Evolutionary conservation across 1,284 basidiomycete genomes (phyloP).

Genomic region (Lentinula novae-zelandiae): DNA sequence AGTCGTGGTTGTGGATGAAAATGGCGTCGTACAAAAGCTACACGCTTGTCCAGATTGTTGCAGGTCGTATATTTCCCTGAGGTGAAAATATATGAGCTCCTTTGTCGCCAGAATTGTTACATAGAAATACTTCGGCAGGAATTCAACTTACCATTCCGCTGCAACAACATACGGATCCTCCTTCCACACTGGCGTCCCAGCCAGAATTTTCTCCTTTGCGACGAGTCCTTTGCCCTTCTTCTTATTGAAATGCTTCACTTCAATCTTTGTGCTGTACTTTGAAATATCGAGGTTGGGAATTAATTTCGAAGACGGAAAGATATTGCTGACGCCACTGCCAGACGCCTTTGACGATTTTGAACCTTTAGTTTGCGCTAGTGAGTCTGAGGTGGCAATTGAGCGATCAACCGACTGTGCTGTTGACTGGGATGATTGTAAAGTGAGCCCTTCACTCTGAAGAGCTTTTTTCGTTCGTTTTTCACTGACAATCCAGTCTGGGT

Average conservation of each 20-base stretch:
- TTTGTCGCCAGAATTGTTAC: background rate
- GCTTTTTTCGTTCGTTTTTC: constrained; percentile 78
- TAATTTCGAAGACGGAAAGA: constrained; percentile 62
- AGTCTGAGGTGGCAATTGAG: background rate
- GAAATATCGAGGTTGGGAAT: constrained; percentile 62
- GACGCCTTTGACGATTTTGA: background rate
- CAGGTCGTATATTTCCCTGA: constrained; percentile 70
- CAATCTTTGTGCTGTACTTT: constrained; percentile 62
- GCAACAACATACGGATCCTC: constrained; percentile 75
- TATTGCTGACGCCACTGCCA: background rate
- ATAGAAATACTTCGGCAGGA: background rate
- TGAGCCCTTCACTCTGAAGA: constrained; percentile 55
- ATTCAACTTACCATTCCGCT: constrained; percentile 58
- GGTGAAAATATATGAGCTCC: background rate
- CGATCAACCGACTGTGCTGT: constrained; percentile 6
- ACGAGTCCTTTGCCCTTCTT: constrained; percentile 84
- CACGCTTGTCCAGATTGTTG: constrained; percentile 57
- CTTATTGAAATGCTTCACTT: constrained; percentile 66
- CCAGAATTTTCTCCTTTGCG: constrained; percentile 59
- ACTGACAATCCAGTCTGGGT: constrained; percentile 73
- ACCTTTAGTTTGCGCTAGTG: background rate
- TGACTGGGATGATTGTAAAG: constrained; percentile 22
- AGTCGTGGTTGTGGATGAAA: constrained; percentile 36
- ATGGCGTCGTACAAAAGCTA: constrained; percentile 62
- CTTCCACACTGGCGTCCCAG: constrained; percentile 79